phyloP scores from a whole-genome alignment of 805 yeast species.

The Yueomyces sinensis region DNA sequence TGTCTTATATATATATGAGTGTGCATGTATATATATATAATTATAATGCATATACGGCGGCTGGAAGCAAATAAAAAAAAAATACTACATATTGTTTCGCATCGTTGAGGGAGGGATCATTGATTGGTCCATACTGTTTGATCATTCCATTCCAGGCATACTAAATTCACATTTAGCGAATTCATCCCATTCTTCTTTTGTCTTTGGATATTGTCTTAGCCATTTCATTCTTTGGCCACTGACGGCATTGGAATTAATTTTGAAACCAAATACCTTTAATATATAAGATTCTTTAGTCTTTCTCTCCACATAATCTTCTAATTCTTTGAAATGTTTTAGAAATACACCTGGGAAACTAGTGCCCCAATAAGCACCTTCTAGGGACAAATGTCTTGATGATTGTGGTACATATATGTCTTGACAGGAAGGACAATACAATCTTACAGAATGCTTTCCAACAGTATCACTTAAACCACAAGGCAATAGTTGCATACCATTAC shows the following conservation, averaged over 20 bases:
- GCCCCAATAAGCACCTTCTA: slow-evolving; percentile 96
- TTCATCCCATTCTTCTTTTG: slow-evolving; percentile 48
- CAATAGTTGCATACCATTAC: slow-evolving; percentile 79
- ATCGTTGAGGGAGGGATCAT: no score
- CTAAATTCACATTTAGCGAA: slow-evolving; percentile 51
- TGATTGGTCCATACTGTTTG: no score
- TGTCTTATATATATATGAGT: no score
- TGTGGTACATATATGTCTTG: slow-evolving; percentile 82
- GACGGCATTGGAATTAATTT: slow-evolving; percentile 54
- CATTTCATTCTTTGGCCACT: slow-evolving; percentile 95
- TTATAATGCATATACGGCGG: no score
- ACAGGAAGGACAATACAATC: slow-evolving; percentile 91
- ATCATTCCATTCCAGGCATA: slow-evolving; percentile 26
- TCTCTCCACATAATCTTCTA: slow-evolving; percentile 59
- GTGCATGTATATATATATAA: no score
- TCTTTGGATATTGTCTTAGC: slow-evolving; percentile 69
- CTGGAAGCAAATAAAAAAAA: no score
- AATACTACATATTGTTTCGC: no score
- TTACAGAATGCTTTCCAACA: slow-evolving; percentile 83
- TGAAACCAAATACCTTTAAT: slow-evolving; percentile 79
- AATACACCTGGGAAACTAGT: slow-evolving; percentile 91
- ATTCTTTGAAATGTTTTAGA: slow-evolving; percentile 82
- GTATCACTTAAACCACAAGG: slow-evolving; percentile 89
- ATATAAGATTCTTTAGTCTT: slow-evolving; percentile 43
- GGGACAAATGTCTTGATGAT: slow-evolving; percentile 70